Conservation (phyloP, 768 basidiomycete genomes). For the Collybiopsis confluens region DNA sequence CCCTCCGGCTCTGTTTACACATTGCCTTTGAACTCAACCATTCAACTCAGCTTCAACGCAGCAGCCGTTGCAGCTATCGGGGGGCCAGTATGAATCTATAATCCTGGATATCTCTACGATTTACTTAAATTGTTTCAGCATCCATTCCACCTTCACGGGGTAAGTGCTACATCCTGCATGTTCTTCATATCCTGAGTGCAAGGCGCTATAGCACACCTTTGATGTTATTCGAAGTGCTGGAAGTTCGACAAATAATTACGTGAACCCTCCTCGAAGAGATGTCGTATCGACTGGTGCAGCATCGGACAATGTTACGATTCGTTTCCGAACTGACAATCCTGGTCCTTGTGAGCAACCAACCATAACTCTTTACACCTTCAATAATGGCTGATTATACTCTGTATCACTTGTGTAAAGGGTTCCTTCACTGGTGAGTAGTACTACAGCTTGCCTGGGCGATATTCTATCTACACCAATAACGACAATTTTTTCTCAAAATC, state of each 20-base stretch:
- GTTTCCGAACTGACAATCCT: constrained; percentile 63
- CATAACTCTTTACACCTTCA: background rate
- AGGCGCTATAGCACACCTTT: constrained; percentile 32
- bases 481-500: background rate
- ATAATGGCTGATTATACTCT: background rate
- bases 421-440: constrained; percentile 34
- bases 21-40: constrained; percentile 31
- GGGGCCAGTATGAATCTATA: constrained; percentile 11
- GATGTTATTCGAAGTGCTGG: constrained; percentile 35
- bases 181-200: too few species aligned
- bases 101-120: background rate
- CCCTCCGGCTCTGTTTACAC: constrained; percentile 28
- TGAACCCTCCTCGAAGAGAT: constrained; percentile 52
- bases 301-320: constrained; percentile 46
- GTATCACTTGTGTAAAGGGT: constrained; percentile 20
- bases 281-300: constrained; percentile 38
- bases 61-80: constrained; percentile 8
- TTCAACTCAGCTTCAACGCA: constrained; percentile 32
- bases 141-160: constrained; percentile 27
- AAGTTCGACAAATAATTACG: constrained; percentile 29
- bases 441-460: too few species aligned
- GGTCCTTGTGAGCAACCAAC: constrained; percentile 36
- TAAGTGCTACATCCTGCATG: constrained; percentile 1
- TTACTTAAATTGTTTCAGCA: constrained; percentile 9
- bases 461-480: background rate